Evolutionary conservation across 805 yeast genomes (phyloP).

Genomic region (Candida oleophila): DNA sequence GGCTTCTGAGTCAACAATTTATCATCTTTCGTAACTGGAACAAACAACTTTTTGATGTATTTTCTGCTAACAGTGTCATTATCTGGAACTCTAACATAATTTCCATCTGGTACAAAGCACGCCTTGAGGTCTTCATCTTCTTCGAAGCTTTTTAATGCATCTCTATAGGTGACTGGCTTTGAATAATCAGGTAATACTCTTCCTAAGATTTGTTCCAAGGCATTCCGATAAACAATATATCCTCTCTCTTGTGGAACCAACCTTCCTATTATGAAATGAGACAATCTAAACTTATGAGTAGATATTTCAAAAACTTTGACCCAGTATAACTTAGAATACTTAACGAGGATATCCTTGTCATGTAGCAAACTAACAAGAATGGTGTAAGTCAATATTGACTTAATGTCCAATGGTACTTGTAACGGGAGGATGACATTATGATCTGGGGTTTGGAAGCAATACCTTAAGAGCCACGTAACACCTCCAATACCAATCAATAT

Average conservation of each 20-base stretch:
- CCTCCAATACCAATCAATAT: slow-evolving; percentile 74
- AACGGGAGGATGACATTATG: slow-evolving; percentile 27
- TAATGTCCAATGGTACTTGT: slow-evolving; percentile 10
- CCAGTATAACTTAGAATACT: slow-evolving; percentile 60
- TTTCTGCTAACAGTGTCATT: slow-evolving; percentile 72
- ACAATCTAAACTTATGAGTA: slow-evolving; percentile 60
- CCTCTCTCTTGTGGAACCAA: slow-evolving; percentile 73
- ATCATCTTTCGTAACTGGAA: slow-evolving; percentile 81
- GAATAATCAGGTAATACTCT: slow-evolving; percentile 52
- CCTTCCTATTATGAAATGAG: slow-evolving; percentile 74
- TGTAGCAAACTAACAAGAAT: slow-evolving; percentile 1
- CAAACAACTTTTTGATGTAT: slow-evolving; percentile 65
- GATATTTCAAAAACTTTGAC: slow-evolving; percentile 51
- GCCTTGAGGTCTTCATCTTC: slow-evolving; percentile 44
- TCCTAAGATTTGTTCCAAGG: slow-evolving; percentile 42
- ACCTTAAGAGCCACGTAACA: slow-evolving; percentile 50
- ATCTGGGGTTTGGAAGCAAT: slow-evolving; percentile 11
- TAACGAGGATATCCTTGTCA: slow-evolving; percentile 12
- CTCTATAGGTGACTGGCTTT: slow-evolving; percentile 50
- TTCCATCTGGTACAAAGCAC: slow-evolving; percentile 78
- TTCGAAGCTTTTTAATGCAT: slow-evolving; percentile 45
- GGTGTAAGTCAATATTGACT: slow-evolving; percentile 6
- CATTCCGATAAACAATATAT: slow-evolving; percentile 52
- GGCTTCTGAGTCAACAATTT: slow-evolving; percentile 37
- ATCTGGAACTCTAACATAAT: slow-evolving; percentile 81